A percentile compares a stretch with the other conserved stretches of the same genome.
Evolutionary conservation across 805 yeast genomes (phyloP).

Genomic region (Nakazawaea ishiwadae): DNA sequence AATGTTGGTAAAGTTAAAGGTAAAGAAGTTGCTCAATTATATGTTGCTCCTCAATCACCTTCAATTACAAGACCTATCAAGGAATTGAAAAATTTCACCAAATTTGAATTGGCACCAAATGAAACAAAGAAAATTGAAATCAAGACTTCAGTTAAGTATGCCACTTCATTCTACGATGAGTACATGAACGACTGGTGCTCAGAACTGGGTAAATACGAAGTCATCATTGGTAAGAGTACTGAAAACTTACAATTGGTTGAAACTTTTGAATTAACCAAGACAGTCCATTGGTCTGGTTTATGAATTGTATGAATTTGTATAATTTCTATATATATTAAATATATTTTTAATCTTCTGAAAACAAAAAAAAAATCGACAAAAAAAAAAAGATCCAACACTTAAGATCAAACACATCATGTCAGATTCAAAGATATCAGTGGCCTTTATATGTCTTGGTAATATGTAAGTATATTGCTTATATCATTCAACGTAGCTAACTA

Average conservation of each 20-base stretch:
- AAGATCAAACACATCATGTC: too few species aligned
- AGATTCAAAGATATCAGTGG: slow-evolving; percentile 48
- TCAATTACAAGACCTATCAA: slow-evolving; percentile 45
- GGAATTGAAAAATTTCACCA: slow-evolving; percentile 49
- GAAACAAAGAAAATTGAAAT: slow-evolving; percentile 32
- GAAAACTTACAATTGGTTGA: slow-evolving; percentile 13
- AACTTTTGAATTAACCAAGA: slow-evolving; percentile 16
- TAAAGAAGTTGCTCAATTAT: slow-evolving; percentile 47
- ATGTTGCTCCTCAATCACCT: slow-evolving; percentile 30
- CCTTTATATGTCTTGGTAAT: slow-evolving; percentile 89
- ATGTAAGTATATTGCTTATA: slow-evolving; percentile 43
- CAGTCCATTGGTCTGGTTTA: slow-evolving; percentile 20
- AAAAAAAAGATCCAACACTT: too few species aligned
- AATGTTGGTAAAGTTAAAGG: slow-evolving; percentile 43
- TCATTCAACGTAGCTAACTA: not conserved
- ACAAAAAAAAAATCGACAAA: too few species aligned
- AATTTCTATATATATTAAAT: too few species aligned
- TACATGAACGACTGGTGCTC: slow-evolving; percentile 41
- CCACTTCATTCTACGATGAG: slow-evolving; percentile 46
- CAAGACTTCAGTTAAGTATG: slow-evolving; percentile 36
- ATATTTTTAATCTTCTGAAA: too few species aligned
- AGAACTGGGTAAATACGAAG: slow-evolving; percentile 41
- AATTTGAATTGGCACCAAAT: slow-evolving; percentile 39
- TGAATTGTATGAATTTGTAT: too few species aligned
- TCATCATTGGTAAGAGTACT: slow-evolving; percentile 36